phyloP scores from a whole-genome alignment of 1,284 basidiomycete species.

The Mycena citricolor region DNA sequence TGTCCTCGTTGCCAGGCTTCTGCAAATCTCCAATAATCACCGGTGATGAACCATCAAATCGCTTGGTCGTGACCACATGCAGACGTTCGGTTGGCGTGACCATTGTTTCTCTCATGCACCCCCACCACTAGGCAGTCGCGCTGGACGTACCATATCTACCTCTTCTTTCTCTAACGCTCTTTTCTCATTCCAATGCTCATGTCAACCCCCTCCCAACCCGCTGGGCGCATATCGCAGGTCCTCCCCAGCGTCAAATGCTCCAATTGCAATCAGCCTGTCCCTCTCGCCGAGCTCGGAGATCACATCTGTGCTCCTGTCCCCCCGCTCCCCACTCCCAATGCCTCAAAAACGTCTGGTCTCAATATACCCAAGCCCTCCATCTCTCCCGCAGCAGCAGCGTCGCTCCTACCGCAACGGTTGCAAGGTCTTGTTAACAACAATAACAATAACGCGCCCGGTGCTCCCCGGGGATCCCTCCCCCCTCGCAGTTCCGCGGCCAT shows the following conservation, averaged over 20 bases:
- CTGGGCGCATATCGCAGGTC: slow-evolving; percentile 65
- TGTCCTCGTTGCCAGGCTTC: no score
- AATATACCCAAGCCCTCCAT: slow-evolving; percentile 32
- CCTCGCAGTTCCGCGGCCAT: slow-evolving; percentile 14
- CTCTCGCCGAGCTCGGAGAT: slow-evolving; percentile 68
- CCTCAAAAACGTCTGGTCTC: slow-evolving; percentile 1
- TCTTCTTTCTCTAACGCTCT: no score
- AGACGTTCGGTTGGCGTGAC: no score
- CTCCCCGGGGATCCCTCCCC: no score
- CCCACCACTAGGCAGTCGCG: no score
- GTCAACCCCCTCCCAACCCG: slow-evolving; percentile 16
- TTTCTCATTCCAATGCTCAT: slow-evolving; percentile 19
- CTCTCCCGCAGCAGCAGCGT: slow-evolving; percentile 34
- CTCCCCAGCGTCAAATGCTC: slow-evolving; percentile 84
- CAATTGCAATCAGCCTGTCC: slow-evolving; percentile 66
- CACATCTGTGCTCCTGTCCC: slow-evolving; percentile 63
- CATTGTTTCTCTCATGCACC: no score
- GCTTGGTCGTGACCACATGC: no score
- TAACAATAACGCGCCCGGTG: no score
- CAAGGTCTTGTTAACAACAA: slow-evolving; percentile 39
- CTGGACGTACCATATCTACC: slow-evolving; percentile 26
- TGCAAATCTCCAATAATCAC: no score
- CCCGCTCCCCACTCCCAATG: slow-evolving; percentile 40
- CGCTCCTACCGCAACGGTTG: slow-evolving; percentile 38
- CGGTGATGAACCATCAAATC: no score